These are phyloP conservation scores for Fagopyrum homotropicum DNA, from an alignment of 148 eudicot genomes.

Conservation along the genomic window DNA sequence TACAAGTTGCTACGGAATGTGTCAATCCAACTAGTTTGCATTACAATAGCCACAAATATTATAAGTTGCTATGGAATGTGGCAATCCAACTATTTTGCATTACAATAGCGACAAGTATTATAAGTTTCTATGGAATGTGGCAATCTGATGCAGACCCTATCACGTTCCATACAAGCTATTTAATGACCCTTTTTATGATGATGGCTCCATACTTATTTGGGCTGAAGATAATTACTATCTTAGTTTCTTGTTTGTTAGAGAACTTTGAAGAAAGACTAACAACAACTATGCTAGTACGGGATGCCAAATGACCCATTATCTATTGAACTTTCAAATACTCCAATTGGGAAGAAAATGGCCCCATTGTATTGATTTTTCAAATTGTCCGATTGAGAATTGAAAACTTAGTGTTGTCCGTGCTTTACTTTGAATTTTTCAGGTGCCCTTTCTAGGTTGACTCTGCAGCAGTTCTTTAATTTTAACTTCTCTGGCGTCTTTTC, in stretches of 20 bases:
- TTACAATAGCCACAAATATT: too few relatives aligned
- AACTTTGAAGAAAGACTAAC: background rate
- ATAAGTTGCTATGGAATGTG: too few relatives aligned
- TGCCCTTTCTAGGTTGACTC: background rate
- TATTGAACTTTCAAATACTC: background rate
- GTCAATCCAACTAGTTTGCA: too few relatives aligned
- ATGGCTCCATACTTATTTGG: background rate
- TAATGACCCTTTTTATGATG: background rate
- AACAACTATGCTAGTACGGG: background rate
- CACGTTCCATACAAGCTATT: too few relatives aligned
- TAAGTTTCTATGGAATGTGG: too few relatives aligned
- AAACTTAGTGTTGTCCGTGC: background rate
- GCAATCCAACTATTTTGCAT: too few relatives aligned
- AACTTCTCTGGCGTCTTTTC: background rate
- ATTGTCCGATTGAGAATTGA: background rate
- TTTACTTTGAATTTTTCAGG: background rate
- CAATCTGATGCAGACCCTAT: too few relatives aligned
- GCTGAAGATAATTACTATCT: background rate
- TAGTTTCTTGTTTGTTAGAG: background rate
- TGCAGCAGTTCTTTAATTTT: background rate
- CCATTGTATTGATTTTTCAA: background rate
- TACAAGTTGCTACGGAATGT: too few relatives aligned
- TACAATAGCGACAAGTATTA: too few relatives aligned
- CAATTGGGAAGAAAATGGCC: background rate
- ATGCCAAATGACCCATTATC: background rate